Percentiles rank a stretch among this genome's conserved stretches.
Conservation (phyloP, 1,139 yeast genomes). For the Saccharomyces pastorianus region DNA sequence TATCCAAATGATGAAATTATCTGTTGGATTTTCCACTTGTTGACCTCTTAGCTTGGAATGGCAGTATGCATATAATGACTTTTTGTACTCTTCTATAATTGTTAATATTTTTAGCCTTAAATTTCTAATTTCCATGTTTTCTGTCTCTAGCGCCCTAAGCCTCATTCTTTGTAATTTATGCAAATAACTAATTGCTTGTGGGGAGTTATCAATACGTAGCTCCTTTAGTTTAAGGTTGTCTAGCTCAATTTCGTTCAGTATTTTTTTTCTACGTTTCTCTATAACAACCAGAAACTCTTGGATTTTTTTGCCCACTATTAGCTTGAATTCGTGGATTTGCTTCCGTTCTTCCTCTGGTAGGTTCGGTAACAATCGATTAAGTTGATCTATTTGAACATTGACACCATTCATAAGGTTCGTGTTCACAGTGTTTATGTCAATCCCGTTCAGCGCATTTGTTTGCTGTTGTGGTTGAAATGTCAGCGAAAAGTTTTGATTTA, state of each 20-base stretch:
- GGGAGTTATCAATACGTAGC: constrained; percentile 12
- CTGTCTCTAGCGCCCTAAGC: constrained; percentile 29
- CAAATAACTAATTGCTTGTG: constrained; percentile 15
- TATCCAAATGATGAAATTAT: constrained; percentile 20
- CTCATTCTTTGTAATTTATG: constrained; percentile 27
- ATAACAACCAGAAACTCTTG: constrained; percentile 17
- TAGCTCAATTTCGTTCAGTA: constrained; percentile 18
- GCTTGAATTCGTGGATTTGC: constrained; percentile 17
- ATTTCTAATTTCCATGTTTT: constrained; percentile 26
- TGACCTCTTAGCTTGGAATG: constrained; percentile 15
- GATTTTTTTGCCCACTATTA: constrained; percentile 16
- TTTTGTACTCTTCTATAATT: constrained; percentile 25
- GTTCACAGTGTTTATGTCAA: background rate
- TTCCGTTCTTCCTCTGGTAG: constrained; percentile 14
- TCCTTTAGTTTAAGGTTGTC: constrained; percentile 16
- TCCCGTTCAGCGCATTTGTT: background rate
- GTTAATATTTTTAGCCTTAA: constrained; percentile 20
- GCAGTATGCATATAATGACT: constrained; percentile 19
- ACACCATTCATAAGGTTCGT: background rate
- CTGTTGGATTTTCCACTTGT: constrained; percentile 20
- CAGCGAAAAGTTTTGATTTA: background rate
- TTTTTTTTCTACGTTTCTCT: constrained; percentile 19
- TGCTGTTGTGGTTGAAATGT: background rate
- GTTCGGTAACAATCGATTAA: constrained; percentile 5
- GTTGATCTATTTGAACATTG: background rate